Conservation (phyloP, 2,329 filamentous ascomycete species). For the Ophiostoma novo-ulmi region DNA sequence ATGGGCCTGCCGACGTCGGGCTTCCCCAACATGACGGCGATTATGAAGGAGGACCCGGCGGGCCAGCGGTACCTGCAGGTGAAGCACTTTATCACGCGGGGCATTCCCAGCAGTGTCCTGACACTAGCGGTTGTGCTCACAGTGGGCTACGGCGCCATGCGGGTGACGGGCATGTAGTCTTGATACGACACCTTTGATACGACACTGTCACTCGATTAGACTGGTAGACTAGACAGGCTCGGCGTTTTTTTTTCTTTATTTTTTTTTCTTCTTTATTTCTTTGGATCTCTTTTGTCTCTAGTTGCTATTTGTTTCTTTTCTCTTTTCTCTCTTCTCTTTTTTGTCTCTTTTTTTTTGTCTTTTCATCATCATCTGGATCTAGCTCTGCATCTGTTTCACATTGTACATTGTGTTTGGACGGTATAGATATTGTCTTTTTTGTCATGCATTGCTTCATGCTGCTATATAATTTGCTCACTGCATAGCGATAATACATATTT, state of each 20-base stretch:
- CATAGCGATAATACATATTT: slow-evolving; percentile 3
- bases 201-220: neutral
- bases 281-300: neutral
- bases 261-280: neutral
- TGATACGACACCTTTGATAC: too few species aligned
- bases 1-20: slow-evolving; percentile 95
- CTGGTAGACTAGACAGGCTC: neutral
- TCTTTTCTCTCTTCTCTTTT: neutral
- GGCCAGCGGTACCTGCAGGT: slow-evolving; percentile 89
- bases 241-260: neutral
- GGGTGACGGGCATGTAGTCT: slow-evolving; percentile 44
- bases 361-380: neutral
- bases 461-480: neutral
- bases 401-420: neutral
- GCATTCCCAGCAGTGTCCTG: slow-evolving; percentile 79
- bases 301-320: neutral
- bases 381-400: neutral
- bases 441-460: neutral
- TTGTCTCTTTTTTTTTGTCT: neutral
- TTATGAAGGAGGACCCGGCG: slow-evolving; percentile 97
- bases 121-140: slow-evolving; percentile 79
- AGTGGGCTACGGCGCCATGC: slow-evolving; percentile 86
- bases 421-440: neutral
- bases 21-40: slow-evolving; percentile 99
- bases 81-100: slow-evolving; percentile 90